A percentile compares a stretch with the other conserved stretches of the same genome.
Evolutionary conservation across 176 grass and related monocot genomes (phyloP).

Genomic region (Musa beccarii): DNA sequence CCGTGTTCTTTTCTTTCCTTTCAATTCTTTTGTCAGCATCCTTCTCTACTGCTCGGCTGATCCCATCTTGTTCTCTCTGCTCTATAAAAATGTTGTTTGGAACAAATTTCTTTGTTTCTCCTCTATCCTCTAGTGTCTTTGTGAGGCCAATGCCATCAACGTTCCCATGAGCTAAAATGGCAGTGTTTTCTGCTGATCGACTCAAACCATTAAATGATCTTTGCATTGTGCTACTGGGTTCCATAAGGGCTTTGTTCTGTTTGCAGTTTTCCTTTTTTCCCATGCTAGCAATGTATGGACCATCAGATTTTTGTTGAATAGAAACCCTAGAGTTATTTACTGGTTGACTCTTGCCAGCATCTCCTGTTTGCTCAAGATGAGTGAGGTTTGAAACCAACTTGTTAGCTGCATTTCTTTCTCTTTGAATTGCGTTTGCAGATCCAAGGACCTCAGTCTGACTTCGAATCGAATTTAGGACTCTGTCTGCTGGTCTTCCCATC

Average conservation of each 20-base stretch:
- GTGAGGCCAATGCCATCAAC: not conserved
- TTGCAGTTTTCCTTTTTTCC: not conserved
- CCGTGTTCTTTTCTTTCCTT: not conserved
- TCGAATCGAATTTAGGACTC: not conserved
- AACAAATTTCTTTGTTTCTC: not conserved
- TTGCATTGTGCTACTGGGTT: not conserved
- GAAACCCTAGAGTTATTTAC: not conserved
- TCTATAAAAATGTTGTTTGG: not conserved
- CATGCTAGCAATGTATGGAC: not conserved
- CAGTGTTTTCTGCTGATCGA: not conserved
- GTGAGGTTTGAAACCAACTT: no score
- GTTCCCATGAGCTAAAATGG: not conserved
- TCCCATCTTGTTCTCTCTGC: not conserved
- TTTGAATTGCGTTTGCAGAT: no score
- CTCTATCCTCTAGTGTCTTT: not conserved
- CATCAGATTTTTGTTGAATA: constrained; percentile 2
- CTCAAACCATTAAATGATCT: not conserved
- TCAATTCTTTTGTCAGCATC: not conserved
- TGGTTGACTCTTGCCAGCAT: not conserved
- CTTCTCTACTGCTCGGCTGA: not conserved
- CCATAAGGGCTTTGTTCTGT: not conserved
- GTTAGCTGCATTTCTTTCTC: no score
- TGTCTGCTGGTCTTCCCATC: not conserved
- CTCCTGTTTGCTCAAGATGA: not conserved
- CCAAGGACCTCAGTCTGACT: not conserved